Evolutionary conservation across 1,284 basidiomycete genomes (phyloP).

Genomic region (Xanthoconium separans): DNA sequence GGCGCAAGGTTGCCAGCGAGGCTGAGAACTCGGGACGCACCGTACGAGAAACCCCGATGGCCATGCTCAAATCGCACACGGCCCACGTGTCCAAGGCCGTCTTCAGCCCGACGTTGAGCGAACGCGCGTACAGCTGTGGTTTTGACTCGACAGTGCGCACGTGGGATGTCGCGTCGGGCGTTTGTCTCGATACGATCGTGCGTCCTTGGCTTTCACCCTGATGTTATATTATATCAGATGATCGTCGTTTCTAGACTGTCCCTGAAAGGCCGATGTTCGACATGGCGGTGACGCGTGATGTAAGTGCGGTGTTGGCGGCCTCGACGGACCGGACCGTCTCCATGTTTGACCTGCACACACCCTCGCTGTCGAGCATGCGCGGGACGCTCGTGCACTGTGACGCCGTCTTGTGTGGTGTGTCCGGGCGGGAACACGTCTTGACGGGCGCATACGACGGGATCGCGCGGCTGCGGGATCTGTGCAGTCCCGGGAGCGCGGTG

Average conservation of each 20-base stretch:
- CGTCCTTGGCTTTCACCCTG: too few relatives aligned
- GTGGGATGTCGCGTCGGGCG: constrained; percentile 71
- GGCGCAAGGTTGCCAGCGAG: constrained; percentile 43
- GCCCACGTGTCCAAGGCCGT: constrained; percentile 66
- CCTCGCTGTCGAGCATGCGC: constrained; percentile 41
- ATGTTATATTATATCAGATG: too few relatives aligned
- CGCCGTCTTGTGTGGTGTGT: constrained; percentile 70
- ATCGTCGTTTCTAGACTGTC: constrained; percentile 44
- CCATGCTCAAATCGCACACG: constrained; percentile 74
- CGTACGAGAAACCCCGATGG: constrained; percentile 60
- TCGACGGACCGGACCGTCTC: constrained; percentile 71
- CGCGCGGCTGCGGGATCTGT: constrained; percentile 84
- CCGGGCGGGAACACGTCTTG: constrained; percentile 44
- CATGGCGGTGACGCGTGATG: constrained; percentile 45
- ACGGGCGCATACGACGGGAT: constrained; percentile 84
- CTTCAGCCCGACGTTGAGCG: constrained; percentile 39
- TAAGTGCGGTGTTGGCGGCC: constrained; percentile 50
- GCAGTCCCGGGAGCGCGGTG: constrained; percentile 64
- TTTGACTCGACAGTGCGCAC: constrained; percentile 74
- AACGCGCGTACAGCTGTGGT: constrained; percentile 63
- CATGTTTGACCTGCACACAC: constrained; percentile 63
- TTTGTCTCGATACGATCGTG: constrained; percentile 51
- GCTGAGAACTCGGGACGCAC: constrained; percentile 31
- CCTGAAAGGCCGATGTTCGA: constrained; percentile 73
- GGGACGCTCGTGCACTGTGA: constrained; percentile 68